phyloP scores from a whole-genome alignment of 2,329 filamentous ascomycete species.

The Botrytis deweyae region DNA sequence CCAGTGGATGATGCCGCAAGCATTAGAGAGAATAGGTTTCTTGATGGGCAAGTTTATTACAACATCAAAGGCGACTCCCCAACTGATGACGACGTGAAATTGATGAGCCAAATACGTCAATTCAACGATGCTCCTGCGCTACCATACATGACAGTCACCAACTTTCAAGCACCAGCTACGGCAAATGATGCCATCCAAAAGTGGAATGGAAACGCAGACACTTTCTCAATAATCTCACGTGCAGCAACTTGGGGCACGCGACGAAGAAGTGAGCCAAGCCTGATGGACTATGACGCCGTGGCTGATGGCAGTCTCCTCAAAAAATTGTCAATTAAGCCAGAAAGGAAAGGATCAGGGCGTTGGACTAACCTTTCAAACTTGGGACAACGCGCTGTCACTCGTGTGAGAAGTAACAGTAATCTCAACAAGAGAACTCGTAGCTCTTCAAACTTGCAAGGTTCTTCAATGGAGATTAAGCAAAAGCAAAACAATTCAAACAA shows the following conservation, averaged over 20 bases:
- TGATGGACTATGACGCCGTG: constrained; percentile 57
- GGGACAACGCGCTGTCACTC: constrained; percentile 29
- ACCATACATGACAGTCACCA: constrained; percentile 38
- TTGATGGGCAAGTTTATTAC: constrained; percentile 39
- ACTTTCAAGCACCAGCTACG: constrained; percentile 45
- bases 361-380: constrained; percentile 6
- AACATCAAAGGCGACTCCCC: constrained; percentile 29
- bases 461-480: constrained; percentile 35
- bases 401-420: constrained; percentile 37
- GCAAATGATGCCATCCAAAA: constrained; percentile 51
- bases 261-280: constrained; percentile 61
- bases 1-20: constrained; percentile 37
- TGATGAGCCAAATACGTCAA: constrained; percentile 36
- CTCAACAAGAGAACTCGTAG: constrained; percentile 36
- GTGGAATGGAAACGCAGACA: constrained; percentile 46
- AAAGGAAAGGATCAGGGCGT: constrained; percentile 39
- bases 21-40: constrained; percentile 37
- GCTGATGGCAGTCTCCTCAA: constrained; percentile 62
- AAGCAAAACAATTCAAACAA: constrained; percentile 40
- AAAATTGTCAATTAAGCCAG: constrained; percentile 55
- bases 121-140: constrained; percentile 43
- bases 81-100: constrained; percentile 31
- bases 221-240: constrained; percentile 57
- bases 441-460: constrained; percentile 30
- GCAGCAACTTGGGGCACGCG: constrained; percentile 71